Conservation (phyloP, 148 eudicot genomes). For the Vaccinium macrocarpon region DNA sequence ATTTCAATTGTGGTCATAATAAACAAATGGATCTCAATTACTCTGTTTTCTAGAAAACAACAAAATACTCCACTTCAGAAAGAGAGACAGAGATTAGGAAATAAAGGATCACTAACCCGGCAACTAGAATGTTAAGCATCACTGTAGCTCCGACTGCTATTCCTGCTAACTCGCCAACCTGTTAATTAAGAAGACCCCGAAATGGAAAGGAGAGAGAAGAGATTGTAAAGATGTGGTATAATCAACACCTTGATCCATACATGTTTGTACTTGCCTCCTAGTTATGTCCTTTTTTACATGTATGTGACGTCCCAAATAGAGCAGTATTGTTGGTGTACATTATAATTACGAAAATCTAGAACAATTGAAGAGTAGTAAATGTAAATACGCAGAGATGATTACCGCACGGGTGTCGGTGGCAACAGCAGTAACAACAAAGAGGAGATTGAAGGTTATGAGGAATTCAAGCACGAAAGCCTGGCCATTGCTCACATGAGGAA, state of each 20-base stretch:
- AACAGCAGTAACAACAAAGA: slow-evolving; percentile 93
- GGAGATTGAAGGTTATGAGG: slow-evolving; percentile 83
- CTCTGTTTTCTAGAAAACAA: background rate
- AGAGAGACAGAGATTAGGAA: background rate
- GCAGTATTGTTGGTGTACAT: background rate
- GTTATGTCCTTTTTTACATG: background rate
- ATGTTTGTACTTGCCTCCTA: background rate
- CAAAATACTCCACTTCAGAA: background rate
- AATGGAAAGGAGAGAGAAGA: background rate
- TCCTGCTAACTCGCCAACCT: slow-evolving; percentile 98
- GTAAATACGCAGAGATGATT: slow-evolving; percentile 10
- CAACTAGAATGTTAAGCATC: slow-evolving; percentile 31
- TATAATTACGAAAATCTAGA: background rate
- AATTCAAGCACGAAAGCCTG: slow-evolving; percentile 86
- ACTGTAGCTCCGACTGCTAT: slow-evolving; percentile 98
- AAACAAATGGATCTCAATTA: too few species aligned
- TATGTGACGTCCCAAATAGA: background rate
- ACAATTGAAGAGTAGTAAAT: background rate
- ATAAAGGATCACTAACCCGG: background rate
- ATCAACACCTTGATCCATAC: background rate
- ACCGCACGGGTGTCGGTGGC: slow-evolving; percentile 95
- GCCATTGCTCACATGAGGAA: slow-evolving; percentile 59
- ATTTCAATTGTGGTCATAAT: too few species aligned
- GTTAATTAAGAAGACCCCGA: slow-evolving; percentile 16
- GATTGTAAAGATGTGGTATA: background rate